Conservation (phyloP, 2,329 filamentous ascomycete species). For the Aspergillus tanneri region DNA sequence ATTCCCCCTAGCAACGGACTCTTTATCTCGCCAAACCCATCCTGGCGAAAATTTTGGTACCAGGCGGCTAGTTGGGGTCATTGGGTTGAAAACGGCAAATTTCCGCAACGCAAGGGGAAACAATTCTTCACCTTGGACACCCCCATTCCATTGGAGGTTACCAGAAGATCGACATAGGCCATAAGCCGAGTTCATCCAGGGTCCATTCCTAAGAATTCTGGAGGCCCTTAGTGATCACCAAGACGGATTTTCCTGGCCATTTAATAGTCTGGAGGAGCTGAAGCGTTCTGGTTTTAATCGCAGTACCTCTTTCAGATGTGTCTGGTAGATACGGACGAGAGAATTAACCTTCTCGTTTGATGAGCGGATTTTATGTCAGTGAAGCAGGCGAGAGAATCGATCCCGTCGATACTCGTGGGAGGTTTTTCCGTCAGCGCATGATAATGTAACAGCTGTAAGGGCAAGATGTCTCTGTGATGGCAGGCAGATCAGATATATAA, state of each 20-base stretch:
- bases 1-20: not conserved
- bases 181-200: constrained; percentile 32
- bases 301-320: constrained; percentile 20
- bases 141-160: constrained; percentile 35
- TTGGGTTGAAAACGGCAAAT: constrained; percentile 17
- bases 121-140: constrained; percentile 34
- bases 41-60: constrained; percentile 10
- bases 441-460: constrained; percentile 36
- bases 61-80: constrained; percentile 1
- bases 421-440: constrained; percentile 48
- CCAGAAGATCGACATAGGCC: constrained; percentile 30
- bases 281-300: constrained; percentile 38
- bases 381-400: constrained; percentile 38
- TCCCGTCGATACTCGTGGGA: constrained; percentile 47
- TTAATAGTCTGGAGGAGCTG: constrained; percentile 38
- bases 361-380: constrained; percentile 8
- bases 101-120: constrained; percentile 26
- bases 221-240: constrained; percentile 50
- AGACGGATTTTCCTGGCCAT: constrained; percentile 39
- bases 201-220: constrained; percentile 51
- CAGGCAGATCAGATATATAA: too few relatives aligned
- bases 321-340: constrained; percentile 18
- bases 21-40: not conserved
- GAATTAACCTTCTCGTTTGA: constrained; percentile 9
- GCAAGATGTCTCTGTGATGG: constrained; percentile 35